Conservation (phyloP, 176 grass and related monocot species). For the Paspalum notatum region DNA sequence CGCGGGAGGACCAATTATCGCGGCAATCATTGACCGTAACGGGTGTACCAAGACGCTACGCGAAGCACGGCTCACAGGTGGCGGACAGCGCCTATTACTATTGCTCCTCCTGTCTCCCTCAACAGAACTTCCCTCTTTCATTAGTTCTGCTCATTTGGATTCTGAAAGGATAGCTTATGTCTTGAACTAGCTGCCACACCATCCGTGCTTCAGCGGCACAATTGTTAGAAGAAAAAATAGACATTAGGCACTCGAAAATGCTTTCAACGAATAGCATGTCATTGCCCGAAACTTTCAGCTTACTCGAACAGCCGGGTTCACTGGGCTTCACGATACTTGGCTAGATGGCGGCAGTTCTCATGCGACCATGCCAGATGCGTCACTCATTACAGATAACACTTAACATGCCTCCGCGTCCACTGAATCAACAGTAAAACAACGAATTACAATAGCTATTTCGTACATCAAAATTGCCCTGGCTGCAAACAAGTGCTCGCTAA, state of each 20-base stretch:
- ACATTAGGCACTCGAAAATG: too few species aligned
- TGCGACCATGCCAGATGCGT: background rate
- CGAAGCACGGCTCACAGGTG: background rate
- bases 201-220: too few species aligned
- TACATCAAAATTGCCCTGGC: slow-evolving; percentile 38
- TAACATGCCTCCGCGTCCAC: background rate
- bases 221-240: too few species aligned
- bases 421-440: slow-evolving; percentile 10
- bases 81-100: background rate
- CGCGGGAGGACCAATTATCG: background rate
- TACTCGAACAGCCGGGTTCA: background rate
- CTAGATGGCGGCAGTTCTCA: background rate
- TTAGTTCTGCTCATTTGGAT: too few species aligned
- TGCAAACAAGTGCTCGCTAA: background rate
- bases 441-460: slow-evolving; percentile 12
- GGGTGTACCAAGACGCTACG: background rate
- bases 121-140: too few species aligned
- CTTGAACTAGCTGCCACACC: too few species aligned
- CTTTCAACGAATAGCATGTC: too few species aligned
- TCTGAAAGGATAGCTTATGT: too few species aligned
- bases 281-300: too few species aligned
- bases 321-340: background rate
- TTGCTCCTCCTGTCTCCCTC: too few species aligned
- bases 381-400: background rate
- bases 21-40: slow-evolving; percentile 1